Evolutionary conservation across 1,139 yeast species (phyloP), one percentile per base, ranked within the genome.

Genomic region (Candida glucosophila): DNA sequence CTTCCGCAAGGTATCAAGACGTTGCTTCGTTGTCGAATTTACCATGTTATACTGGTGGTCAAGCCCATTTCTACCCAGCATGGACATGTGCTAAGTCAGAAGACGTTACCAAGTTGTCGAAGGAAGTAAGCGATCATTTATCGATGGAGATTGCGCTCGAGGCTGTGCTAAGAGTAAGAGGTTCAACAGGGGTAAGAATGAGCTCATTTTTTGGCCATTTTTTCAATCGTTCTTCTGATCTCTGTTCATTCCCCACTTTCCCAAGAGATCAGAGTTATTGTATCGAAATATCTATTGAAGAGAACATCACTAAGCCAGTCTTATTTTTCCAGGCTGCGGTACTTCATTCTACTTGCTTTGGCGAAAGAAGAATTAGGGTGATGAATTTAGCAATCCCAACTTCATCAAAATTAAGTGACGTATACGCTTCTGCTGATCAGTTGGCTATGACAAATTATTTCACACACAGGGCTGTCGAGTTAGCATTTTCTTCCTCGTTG

Each of bases 361-460:
- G 96, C 27, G 95, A 90, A 58, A 77, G 98, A 56, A 76, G 97
- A 55, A 85, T 90, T 40, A 73, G 99, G 45, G 95, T 88, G 33
- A 67, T 86, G 59, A 92, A 93, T 26, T 58, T 85, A 47, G 90
- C 93, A 6, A 55, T 90, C 29, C 98, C 99, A 34, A 83, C 94
- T 2, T 78, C 94, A 2, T 60, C 73, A 29, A 78, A 77, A 40
- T 57, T 90, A 34, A 70, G 73, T 29, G 95, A 88, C 43, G 67
- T 92, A 19, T 92, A 76, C 55, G 98, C 97, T 4, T 78, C 93
- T 24, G 97, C 96, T 14, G 99, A 90, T 55, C 98, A 90, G 59
- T 67, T 86, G 49, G 95, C 98, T 11, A 73, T 90, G 35, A 67
- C 92, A 10, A 70, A 79, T 40, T 85, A 67, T 56, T 77, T 61